Evolutionary conservation across 2,329 filamentous ascomycete species (phyloP), one percentile per base, ranked within the genome.

Genomic region (Exophiala phaeomuriformis): DNA sequence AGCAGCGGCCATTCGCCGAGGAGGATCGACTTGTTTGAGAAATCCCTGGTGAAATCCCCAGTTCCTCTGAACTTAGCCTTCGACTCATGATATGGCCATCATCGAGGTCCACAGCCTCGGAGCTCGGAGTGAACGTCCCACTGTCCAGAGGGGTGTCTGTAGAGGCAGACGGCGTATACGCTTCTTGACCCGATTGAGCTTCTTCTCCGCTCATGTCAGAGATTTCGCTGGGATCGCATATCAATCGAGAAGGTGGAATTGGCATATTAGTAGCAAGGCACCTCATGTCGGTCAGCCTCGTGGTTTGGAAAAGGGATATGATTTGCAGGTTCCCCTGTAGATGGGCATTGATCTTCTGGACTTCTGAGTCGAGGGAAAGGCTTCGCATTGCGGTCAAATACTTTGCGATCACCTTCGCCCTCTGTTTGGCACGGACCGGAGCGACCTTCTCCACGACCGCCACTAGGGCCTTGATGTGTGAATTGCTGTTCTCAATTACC

Each of bases 301-400:
- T 48, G 9, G 47, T 50, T 29, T 50, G 47, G 12, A 36, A 48
- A 29, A 48, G 32, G 7, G 30, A 27, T 7, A 48, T 36, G 10
- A 48, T 28, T n/a, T 48, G 46, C 9, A 48, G 12, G 30, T 35
- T 37, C 6, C 39, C 46, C 10, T 35, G 29, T 12, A 48, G 6
- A n/a, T 27, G 46, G 9, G 6, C 30, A 10, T 27, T 27, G 29
- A 48, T 35, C 31, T 27, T 40, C 27, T 37, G 29, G 12, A 48
- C 29, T 28, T 48, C 46, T 28, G 29, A 41, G 28, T 48, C 46
- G 12, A 35, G 12, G n/a, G 30, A 27, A 35, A 48, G 33, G 10
- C 30, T 37, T 28, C 33, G 29, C 46, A 37, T 12, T 33, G 46
- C 46, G n/a, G n/a, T 48, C 7, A 35, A n/a, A 35, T 37, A 48